phyloP scores from a whole-genome alignment of 352 stramenopile genomes.

The Phytopythium montanum region DNA sequence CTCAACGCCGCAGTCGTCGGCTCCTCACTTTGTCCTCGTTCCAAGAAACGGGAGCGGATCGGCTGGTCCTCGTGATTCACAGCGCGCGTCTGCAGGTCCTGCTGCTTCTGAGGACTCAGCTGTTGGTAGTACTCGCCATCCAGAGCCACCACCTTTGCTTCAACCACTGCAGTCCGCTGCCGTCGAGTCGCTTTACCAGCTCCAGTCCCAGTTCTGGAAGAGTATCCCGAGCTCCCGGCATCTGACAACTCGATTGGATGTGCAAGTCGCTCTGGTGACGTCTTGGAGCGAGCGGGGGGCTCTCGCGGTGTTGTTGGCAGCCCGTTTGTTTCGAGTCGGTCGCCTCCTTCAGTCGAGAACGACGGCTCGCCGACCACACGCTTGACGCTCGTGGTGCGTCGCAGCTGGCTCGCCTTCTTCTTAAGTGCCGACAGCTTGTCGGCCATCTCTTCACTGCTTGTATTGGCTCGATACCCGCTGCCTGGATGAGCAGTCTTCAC shows the following conservation, averaged over 20 bases:
- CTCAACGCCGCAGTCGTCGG: background rate
- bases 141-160: background rate
- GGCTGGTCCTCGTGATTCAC: conserved; percentile 23
- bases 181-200: background rate
- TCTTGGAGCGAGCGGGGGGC: conserved; percentile 7
- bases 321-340: background rate
- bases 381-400: conserved; percentile 41
- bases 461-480: background rate
- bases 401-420: conserved; percentile 48
- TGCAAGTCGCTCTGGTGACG: conserved; percentile 2
- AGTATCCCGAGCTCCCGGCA: background rate
- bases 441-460: conserved; percentile 24
- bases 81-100: conserved; percentile 35
- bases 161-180: background rate
- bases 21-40: background rate
- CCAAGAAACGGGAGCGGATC: conserved; percentile 34
- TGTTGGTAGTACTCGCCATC: conserved; percentile 6
- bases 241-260: background rate
- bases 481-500: background rate
- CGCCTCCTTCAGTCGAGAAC: background rate
- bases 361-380: conserved; percentile 9
- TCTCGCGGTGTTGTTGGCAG: background rate
- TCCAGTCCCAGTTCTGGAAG: background rate
- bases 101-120: conserved; percentile 37
- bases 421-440: conserved; percentile 60